Base-by-base conservation (phyloP, 2,329 filamentous ascomycete species). In the Tolypocladium album region DNA sequence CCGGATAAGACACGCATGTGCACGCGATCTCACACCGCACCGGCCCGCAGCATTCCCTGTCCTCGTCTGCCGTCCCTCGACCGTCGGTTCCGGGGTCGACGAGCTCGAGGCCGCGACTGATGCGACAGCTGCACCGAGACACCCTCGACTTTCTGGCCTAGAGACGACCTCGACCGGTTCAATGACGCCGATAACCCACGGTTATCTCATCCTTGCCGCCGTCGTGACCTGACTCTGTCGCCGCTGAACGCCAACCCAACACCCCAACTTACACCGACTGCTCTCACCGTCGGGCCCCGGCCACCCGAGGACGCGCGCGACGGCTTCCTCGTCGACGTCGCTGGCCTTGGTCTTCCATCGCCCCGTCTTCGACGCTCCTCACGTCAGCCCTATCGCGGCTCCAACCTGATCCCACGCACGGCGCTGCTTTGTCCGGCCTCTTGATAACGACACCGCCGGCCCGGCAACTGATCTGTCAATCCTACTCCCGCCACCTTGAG, bases 171-270 rank as follows among this genome's bases (percentile, higher is more conserved):
- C 53, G 45, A 75, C 56, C 53, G 56, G 59, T 57, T 65, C 75
- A 79, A 83, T 84, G 81, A 82, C 79, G 75, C 76, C 74, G 76
- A 82, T 80, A 81, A 81, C 76, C 74, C 74, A 76, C 72, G 76
- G 80, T 80, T 82, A 82, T 82, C 79, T 83, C 68, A 75, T 81
- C 71, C 75, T 81, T 66, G 75, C 73, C 71, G 78, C 79, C 64
- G 76, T 82, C 71, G 73, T 81, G 72, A 81, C 79, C 71, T 81
- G 67, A 81, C 57, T 60, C 58, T 43, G 52, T 15, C 15, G 13
- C 31, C 45, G 45, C 43, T 42, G n/a, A n/a, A 31, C 27, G 27
- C 27, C 36, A 6, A 11, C 5, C 38, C 40, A 45, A 57, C 24
- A 12, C 36, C 8, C 2, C 11, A n/a, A 17, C 27, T 27, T 24